Evolutionary conservation across 805 yeast genomes (phyloP), one percentile per base, ranked within the genome.

Genomic region (Saccharomycopsis javanensis): DNA sequence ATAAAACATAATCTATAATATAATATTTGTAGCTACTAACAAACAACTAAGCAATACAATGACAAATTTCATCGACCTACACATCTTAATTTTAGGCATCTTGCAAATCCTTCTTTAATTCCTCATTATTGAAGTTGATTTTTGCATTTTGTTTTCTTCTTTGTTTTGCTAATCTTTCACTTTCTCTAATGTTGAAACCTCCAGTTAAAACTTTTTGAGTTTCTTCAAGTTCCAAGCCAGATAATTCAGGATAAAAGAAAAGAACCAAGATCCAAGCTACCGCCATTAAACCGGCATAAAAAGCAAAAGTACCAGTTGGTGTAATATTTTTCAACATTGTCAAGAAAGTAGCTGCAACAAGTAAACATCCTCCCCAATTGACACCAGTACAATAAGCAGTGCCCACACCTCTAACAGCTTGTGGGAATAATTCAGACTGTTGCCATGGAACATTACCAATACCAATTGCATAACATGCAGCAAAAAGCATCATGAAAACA

Each of bases 371-470:
- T 5, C 89, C 81, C 99, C 99, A 92, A 74, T 92, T 92, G 50
- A 91, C 83, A 15, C 94, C 92, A 11, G 97, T 88, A 1, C 97
- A 90, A 66, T 81, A 85, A 58, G 96, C 88, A 8, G 90, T 83
- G 60, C 98, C 98, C 51, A 89, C 78, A 59, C 96, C 96, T 69
- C 99, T 82, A 34, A 92, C 97, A 61, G 83, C 80, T 76, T 91
- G 96, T 35, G 97, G 94, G 74, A 94, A 90, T 67, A 92, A 75
- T 72, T 92, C 99, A 57, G 92, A 86, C 68, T 94, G 97, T 68
- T 92, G 96, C 99, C 99, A 92, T 57, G 98, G 97, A 56, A 89
- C 94, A 70, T 92, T 91, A 72, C 99, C 99, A 64, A 91, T 88
- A 64, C 98, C 98, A 63, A 88, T 75, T 53, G 97, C 96, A 69